Evolutionary conservation across 768 basidiomycete genomes (phyloP), one percentile per base, ranked within the genome.

Genomic region (Lactarius pseudohatsudake): DNA sequence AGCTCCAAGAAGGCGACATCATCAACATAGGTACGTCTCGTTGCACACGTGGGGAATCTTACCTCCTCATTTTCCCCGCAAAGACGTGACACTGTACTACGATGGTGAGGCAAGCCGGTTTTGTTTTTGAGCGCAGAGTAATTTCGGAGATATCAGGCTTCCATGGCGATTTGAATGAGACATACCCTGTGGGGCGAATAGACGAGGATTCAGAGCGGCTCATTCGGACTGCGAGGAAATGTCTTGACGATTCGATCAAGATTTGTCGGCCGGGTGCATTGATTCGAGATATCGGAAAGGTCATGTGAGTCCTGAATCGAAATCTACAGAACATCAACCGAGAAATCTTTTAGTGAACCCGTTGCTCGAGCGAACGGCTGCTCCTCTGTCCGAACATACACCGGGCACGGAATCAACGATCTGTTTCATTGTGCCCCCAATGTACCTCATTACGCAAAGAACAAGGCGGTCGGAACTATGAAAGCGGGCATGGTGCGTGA

Each of bases 401-500:
- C 91, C 3, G 96, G 93, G 16, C 96, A 96, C 74, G 94, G 95
- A 43, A 85, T 94, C 74, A 89, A 96, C 75, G 79, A 91, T 64
- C 79, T 93, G 67, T 97, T 96, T 82, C 95, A 97, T 75, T 79
- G 78, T 64, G 72, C 87, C 0, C 96, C 96, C 1, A 97, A 95
- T 75, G 86, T 97, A 47, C 93, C 94, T 13, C 96, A 97, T 78
- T 97, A 96, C 71, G 93, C 92, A 26, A 94, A 94, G 75, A 96
- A 93, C 74, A 96, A 95, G 77, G 92, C 92, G 50, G 81, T 94
- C 2, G 96, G 96, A 28, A 86, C 88, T 6, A 96, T 98, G 95
- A 95, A 94, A 75, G 78, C 91, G 28, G 96, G 96, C 70, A 96
- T 90, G 92, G 92, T 93, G 70, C 73, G 88, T 77, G 16, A 85